Percentiles rank a stretch among this genome's conserved stretches.
These are phyloP conservation scores for Fusarium paranaense DNA, from an alignment of 2,329 filamentous ascomycete species.

Conservation along the genomic window DNA sequence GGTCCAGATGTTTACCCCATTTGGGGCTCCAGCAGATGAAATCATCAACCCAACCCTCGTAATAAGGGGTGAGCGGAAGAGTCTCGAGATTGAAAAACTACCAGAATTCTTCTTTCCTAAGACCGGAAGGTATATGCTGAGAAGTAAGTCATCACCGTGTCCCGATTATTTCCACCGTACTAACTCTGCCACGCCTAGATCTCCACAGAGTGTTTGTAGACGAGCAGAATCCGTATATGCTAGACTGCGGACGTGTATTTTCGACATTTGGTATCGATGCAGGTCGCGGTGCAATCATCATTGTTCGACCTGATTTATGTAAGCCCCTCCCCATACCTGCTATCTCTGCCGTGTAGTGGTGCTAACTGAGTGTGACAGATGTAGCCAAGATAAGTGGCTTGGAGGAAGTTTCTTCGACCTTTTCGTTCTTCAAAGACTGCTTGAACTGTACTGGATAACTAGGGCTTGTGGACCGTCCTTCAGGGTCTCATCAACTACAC, in stretches of 20 bases:
- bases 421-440: slow-evolving; percentile 17
- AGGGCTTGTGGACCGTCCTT: neutral
- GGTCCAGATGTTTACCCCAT: neutral
- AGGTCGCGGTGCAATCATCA: slow-evolving; percentile 11
- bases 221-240: slow-evolving; percentile 21
- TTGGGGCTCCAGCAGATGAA: neutral
- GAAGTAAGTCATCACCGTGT: neutral
- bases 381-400: slow-evolving; percentile 9
- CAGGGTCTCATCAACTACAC: neutral
- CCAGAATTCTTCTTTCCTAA: slow-evolving; percentile 28
- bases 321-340: neutral
- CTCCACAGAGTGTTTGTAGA: slow-evolving; percentile 32
- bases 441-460: neutral
- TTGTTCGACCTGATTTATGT: slow-evolving; percentile 39
- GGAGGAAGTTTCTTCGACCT: neutral
- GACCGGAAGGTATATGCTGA: slow-evolving; percentile 12
- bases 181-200: slow-evolving; percentile 6
- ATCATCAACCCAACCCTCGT: slow-evolving; percentile 17
- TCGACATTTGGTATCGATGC: slow-evolving; percentile 23
- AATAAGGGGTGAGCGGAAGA: slow-evolving; percentile 4
- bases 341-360: fast-evolving
- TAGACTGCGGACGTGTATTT: slow-evolving; percentile 18
- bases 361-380: neutral
- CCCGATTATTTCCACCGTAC: fast-evolving
- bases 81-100: slow-evolving; percentile 8